phyloP scores from a whole-genome alignment of 495 filamentous ascomycete species.

The Darksidea phi region DNA sequence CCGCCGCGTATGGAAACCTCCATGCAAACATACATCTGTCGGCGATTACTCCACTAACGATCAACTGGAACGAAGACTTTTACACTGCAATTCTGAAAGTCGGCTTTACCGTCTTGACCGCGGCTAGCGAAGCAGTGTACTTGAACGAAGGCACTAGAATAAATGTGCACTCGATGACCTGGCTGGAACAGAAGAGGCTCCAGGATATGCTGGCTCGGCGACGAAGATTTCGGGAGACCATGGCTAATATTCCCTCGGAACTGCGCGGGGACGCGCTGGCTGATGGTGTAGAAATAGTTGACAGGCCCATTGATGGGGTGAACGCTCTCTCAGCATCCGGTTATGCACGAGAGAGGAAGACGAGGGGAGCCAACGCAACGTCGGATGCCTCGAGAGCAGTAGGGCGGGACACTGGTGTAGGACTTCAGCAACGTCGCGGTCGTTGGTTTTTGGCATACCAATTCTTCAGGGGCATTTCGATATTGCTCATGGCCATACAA shows the following conservation, averaged over 20 bases:
- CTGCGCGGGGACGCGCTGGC: conserved; percentile 45
- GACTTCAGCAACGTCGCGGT: conserved; percentile 68
- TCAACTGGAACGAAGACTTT: conserved; percentile 88
- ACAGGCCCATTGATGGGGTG: conserved; percentile 4
- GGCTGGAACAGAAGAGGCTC: conserved; percentile 83
- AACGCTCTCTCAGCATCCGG: conserved; percentile 45
- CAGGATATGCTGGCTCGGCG: conserved; percentile 50
- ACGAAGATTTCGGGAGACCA: conserved; percentile 25
- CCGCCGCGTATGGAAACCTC: conserved; percentile 76
- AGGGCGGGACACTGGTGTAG: conserved; percentile 62
- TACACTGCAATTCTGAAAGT: conserved; percentile 84
- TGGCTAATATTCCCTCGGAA: conserved; percentile 33
- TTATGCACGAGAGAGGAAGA: conserved; percentile 62
- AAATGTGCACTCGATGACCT: conserved; percentile 73
- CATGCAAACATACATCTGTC: conserved; percentile 85
- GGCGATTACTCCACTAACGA: conserved; percentile 56
- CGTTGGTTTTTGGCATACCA: conserved; percentile 71
- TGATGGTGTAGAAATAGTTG: conserved; percentile 36
- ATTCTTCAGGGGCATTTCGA: conserved; percentile 70
- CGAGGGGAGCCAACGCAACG: conserved; percentile 46
- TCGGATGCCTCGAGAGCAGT: conserved; percentile 33
- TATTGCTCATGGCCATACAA: conserved; percentile 60
- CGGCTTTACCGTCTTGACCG: conserved; percentile 82
- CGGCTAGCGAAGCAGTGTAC: conserved; percentile 93
- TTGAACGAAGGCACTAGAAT: conserved; percentile 84